A percentile compares a stretch with the other conserved stretches of the same genome.
These are phyloP conservation scores for Fusarium multiceps DNA, from an alignment of 2,329 filamentous ascomycete genomes.

Conservation along the genomic window DNA sequence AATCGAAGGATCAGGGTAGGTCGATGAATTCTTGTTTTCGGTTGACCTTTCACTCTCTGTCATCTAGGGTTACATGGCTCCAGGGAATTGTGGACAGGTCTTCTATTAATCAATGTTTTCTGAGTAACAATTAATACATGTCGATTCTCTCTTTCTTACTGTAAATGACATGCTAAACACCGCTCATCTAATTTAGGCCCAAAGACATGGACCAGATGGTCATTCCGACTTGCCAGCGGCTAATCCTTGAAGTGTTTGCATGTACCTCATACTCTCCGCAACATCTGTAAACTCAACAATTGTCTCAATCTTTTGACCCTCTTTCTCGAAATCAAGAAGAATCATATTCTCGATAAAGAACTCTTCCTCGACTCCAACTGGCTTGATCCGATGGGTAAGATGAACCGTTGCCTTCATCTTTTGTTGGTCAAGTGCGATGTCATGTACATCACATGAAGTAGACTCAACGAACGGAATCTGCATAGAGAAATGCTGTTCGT, in stretches of 20 bases:
- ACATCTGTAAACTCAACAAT: constrained; percentile 9
- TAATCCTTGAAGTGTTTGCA: background rate
- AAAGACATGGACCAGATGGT: background rate
- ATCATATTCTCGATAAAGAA: background rate
- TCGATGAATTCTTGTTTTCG: background rate
- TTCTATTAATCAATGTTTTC: no score
- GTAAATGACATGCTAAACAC: background rate
- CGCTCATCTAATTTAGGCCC: rapidly evolving
- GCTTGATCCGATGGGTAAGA: background rate
- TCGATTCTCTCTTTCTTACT: background rate
- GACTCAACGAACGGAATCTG: background rate
- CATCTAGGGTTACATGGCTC: background rate
- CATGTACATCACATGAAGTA: background rate
- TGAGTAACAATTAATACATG: no score
- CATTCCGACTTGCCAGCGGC: background rate
- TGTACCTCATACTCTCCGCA: background rate
- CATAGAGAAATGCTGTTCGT: background rate
- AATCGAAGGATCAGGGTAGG: background rate
- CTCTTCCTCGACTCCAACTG: background rate
- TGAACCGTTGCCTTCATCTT: background rate
- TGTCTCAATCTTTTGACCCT: background rate
- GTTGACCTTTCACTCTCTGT: background rate
- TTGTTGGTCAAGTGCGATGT: background rate
- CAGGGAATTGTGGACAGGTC: background rate
- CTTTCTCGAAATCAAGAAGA: background rate